Conservation (phyloP, 352 stramenopile genomes). For the Sclerospora graminicola region DNA sequence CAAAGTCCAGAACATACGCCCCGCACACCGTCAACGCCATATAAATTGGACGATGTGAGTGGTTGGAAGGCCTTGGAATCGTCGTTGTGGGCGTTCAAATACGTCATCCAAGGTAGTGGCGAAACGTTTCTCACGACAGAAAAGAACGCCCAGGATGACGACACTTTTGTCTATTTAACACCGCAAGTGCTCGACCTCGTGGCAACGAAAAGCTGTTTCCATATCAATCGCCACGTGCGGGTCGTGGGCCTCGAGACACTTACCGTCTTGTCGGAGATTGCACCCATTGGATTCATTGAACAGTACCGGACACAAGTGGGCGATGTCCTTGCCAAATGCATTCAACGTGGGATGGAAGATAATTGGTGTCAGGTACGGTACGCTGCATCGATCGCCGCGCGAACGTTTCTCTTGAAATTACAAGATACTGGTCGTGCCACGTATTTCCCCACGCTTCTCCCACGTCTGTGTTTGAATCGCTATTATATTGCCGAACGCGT, state of each 20-base stretch:
- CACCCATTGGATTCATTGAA: conserved; percentile 38
- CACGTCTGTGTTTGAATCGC: conserved; percentile 94
- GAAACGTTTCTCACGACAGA: conserved; percentile 43
- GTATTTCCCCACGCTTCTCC: conserved; percentile 82
- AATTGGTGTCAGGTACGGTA: conserved; percentile 98
- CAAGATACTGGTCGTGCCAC: conserved; percentile 27
- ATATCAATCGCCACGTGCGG: conserved; percentile 94
- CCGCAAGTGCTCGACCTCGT: conserved; percentile 53
- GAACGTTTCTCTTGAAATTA: conserved; percentile 82
- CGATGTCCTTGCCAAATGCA: conserved; percentile 48
- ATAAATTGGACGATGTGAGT: conserved; percentile 91
- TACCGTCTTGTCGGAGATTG: conserved; percentile 42
- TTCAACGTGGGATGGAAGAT: conserved; percentile 84
- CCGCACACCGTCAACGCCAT: conserved; percentile 65
- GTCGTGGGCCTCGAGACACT: conserved; percentile 82
- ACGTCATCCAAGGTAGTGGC: conserved; percentile 72
- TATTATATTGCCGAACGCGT: conserved; percentile 96
- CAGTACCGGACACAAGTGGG: conserved; percentile 25
- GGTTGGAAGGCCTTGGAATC: conserved; percentile 95
- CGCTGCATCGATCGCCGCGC: conserved; percentile 86
- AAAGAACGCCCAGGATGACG: conserved; percentile 1
- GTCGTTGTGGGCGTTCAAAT: conserved; percentile 81
- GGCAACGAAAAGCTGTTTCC: conserved; percentile 74
- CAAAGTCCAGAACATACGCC: conserved; percentile 48
- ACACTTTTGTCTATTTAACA: conserved; percentile 49